Evolutionary conservation across 345 rosid species (phyloP), one percentile per base, ranked within the genome.

Genomic region (Excoecaria agallocha): DNA sequence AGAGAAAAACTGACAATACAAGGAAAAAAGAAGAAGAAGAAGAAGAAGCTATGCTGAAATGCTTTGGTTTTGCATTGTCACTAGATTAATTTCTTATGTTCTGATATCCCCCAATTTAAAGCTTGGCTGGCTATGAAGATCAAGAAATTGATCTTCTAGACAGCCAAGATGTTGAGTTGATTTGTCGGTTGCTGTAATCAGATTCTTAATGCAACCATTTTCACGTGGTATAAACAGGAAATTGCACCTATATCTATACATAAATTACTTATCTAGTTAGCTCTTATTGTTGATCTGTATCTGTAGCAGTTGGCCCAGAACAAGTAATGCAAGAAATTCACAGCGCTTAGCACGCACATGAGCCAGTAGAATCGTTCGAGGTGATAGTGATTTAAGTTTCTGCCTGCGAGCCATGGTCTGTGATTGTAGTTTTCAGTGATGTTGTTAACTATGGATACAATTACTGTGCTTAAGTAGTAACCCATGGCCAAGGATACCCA

Each of bases 401-500:
- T 48, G 35, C 86, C 90, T 6, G 84, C 76, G 2, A 90, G 87
- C 95, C 95, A 90, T 24, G 91, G 87, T 9, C 61, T 52, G 43
- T 76, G 75, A 24, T 79, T 85, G 22, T 83, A 77, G 37, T 68
- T 76, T n/a, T 79, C 87, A 11, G 92, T 89, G 19, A 85, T 78
- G 7, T 76, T 51, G 69, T 89, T 89, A 70, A 89, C 91, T 69
- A 88, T 74, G 0, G 92, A 87, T 6, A 91, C 91, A 56, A 89
- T 88, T 71, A 82, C 90, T 5, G 91, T 74, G 85, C 97, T 91
- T 10, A 91, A 74, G 58, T 91, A 91, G 77, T 91, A 91, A 9
- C 94, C 93, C 88, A 87, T 74, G 12, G 97, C 94, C 73, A 89
- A 70, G 0, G 97, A 91, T 9, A 90, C 91, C 85, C 87, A 91